Evolutionary conservation across 306 rosid species (phyloP), one percentile per base, ranked within the genome.

Genomic region (Albizia julibrissin): DNA sequence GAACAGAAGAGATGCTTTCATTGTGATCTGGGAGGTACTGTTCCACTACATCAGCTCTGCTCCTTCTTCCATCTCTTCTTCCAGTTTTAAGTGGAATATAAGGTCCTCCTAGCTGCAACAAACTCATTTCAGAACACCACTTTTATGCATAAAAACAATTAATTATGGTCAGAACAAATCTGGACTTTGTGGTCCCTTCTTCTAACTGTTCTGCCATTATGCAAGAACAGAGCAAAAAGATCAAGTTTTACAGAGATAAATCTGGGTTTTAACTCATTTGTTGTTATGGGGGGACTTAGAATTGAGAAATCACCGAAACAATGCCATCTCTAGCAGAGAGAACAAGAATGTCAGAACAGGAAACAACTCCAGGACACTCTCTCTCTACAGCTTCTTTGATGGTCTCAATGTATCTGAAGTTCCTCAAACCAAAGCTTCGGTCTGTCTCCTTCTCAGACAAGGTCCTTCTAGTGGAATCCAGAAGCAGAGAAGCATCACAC

Each of bases 371-470:
- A 27, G 97, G 99, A 66, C 99, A 95, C 81, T 95, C 99, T 72
- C 99, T 93, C 79, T 95, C 99, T n/a, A 93, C 66, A 65, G 99
- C 98, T 84, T 95, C 99, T 80, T 95, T 95, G 61, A 95, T 89
- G 82, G 91, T 87, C 79, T 95, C 99, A 73, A 95, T 91, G 92
- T 95, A 95, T 83, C 99, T 92, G 78, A 95, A 93, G 50, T 95
- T 95, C 80, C 99, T 95, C 85, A 95, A 90, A 61, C 99, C 99
- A 81, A 95, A 95, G 93, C 99, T 93, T 59, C 99, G 84, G 85
- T 95, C 99, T 59, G 94, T 89, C 52, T 95, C 99, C 85, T 95
- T 94, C 87, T 93, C 99, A 31, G 99, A 95, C 89, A 95, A 76
- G 56, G 72, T 87, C 83, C 95, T 95, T 81, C 97, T 88, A 37